phyloP scores from a whole-genome alignment of 2,329 filamentous ascomycete species.

The Penicillium capsulatum region DNA sequence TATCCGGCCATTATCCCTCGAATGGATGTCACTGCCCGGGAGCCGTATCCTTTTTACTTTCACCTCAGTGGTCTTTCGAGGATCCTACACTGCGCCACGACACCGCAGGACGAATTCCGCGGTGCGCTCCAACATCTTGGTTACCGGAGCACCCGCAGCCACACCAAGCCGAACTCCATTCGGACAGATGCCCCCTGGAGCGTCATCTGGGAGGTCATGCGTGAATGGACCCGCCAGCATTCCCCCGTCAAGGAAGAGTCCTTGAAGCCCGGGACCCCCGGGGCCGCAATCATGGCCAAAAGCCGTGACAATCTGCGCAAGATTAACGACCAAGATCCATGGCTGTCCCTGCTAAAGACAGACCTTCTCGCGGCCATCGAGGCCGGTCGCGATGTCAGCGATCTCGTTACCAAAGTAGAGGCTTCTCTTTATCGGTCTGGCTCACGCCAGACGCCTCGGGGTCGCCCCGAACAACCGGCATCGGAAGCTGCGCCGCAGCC shows the following conservation, averaged over 20 bases:
- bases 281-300: slow-evolving; percentile 62
- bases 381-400: slow-evolving; percentile 32
- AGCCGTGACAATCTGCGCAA: slow-evolving; percentile 31
- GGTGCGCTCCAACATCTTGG: slow-evolving; percentile 78
- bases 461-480: too few relatives aligned
- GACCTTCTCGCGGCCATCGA: slow-evolving; percentile 36
- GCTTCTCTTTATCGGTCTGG: slow-evolving; percentile 42
- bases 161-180: slow-evolving; percentile 83
- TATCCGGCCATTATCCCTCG: slow-evolving; percentile 40
- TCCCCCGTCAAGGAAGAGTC: slow-evolving; percentile 69
- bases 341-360: slow-evolving; percentile 31
- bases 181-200: slow-evolving; percentile 92
- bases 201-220: slow-evolving; percentile 87
- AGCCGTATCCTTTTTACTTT: slow-evolving; percentile 82
- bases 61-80: slow-evolving; percentile 70
- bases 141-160: slow-evolving; percentile 77
- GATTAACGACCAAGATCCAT: slow-evolving; percentile 32
- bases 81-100: slow-evolving; percentile 72
- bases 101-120: slow-evolving; percentile 71
- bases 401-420: slow-evolving; percentile 43
- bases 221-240: slow-evolving; percentile 82
- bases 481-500: too few relatives aligned
- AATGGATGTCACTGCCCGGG: slow-evolving; percentile 59
- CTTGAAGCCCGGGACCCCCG: slow-evolving; percentile 66
- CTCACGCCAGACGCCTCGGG: slow-evolving; percentile 16